phyloP scores from a whole-genome alignment of 192 early-diverging fungal genomes.

The Coemansia sp. region DNA sequence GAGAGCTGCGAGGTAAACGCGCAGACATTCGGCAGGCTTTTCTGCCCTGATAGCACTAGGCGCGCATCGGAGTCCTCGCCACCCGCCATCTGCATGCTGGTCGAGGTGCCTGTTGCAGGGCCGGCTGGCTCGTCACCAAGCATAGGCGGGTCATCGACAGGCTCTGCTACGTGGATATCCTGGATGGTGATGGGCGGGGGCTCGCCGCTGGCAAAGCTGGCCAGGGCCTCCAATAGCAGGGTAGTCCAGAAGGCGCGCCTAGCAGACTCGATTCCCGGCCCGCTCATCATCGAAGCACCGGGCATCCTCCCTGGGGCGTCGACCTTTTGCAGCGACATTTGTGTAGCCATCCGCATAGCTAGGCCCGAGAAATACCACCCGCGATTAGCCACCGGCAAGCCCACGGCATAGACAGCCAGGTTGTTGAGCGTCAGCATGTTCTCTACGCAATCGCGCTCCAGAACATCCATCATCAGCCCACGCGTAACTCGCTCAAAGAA shows the following conservation, averaged over 20 bases:
- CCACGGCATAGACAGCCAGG: constrained; percentile 50
- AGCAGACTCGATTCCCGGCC: constrained; percentile 47
- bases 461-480: constrained; percentile 46
- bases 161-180: constrained; percentile 54
- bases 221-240: constrained; percentile 46
- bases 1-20: constrained; percentile 43
- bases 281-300: constrained; percentile 52
- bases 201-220: constrained; percentile 55
- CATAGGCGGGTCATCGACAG: constrained; percentile 31
- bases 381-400: constrained; percentile 50
- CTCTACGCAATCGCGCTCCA: constrained; percentile 49
- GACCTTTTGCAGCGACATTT: constrained; percentile 54
- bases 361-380: constrained; percentile 54
- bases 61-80: neutral
- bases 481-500: constrained; percentile 50
- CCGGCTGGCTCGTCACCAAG: constrained; percentile 13
- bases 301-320: constrained; percentile 52
- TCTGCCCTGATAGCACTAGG: neutral
- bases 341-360: constrained; percentile 54
- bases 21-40: constrained; percentile 20
- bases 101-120: neutral
- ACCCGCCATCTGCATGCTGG: neutral
- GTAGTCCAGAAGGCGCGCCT: constrained; percentile 54
- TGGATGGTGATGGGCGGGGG: constrained; percentile 49
- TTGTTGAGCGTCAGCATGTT: constrained; percentile 55